Conservation (phyloP, 2,329 filamentous ascomycete species). For the Calonectria multiphialidica region DNA sequence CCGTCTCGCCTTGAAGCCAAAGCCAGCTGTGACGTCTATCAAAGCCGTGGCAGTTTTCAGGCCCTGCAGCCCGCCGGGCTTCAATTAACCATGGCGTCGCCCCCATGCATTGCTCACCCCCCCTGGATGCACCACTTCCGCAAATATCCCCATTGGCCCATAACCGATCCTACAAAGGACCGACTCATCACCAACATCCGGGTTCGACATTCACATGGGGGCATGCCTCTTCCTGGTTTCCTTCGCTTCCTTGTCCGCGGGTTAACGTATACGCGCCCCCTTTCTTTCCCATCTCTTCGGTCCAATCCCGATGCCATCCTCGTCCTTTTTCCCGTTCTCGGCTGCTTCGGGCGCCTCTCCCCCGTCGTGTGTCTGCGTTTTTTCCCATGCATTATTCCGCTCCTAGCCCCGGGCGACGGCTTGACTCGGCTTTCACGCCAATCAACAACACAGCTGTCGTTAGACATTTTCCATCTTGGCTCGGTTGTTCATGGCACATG, state of each 20-base stretch:
- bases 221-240: not conserved
- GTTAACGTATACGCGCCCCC: not conserved
- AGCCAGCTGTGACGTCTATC: constrained; percentile 7
- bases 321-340: not conserved
- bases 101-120: not conserved
- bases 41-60: not conserved
- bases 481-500: constrained; percentile 28
- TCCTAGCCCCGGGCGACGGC: not conserved
- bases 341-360: not conserved
- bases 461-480: constrained; percentile 19
- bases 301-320: not conserved
- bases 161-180: constrained; percentile 20
- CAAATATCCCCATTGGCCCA: constrained; percentile 7
- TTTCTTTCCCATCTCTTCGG: not conserved
- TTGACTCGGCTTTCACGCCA: constrained; percentile 16
- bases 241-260: not conserved
- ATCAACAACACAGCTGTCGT: constrained; percentile 8
- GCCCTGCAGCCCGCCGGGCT: not conserved
- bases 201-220: constrained; percentile 5
- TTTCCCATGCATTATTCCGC: constrained; percentile 4
- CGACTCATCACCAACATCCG: constrained; percentile 7
- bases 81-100: not conserved
- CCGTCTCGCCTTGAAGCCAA: constrained; percentile 9
- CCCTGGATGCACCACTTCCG: constrained; percentile 1
- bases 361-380: not conserved